Percentiles rank a stretch among this genome's conserved stretches.
These are phyloP conservation scores for Paraurostyla sp. DNA, from an alignment of 73 alveolate species.

Conservation along the genomic window DNA sequence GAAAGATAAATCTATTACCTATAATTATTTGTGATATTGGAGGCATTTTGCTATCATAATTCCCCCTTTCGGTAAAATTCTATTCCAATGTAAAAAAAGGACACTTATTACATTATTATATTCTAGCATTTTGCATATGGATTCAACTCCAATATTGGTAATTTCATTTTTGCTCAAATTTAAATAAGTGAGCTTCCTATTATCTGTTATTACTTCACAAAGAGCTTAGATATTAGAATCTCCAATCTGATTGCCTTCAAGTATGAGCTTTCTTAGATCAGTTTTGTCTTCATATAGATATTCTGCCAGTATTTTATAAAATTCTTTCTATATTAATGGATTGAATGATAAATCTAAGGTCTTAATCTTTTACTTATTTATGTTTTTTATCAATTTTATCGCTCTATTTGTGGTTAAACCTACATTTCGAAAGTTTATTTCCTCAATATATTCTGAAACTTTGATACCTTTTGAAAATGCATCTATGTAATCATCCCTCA, in stretches of 20 bases:
- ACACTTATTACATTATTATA: conserved; percentile 50
- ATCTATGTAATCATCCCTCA: conserved; percentile 68
- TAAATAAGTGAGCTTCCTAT: conserved; percentile 42
- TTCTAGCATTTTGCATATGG: conserved; percentile 47
- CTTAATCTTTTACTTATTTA: background rate
- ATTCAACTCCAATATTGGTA: conserved; percentile 62
- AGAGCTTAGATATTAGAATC: conserved; percentile 39
- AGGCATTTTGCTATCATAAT: conserved; percentile 30
- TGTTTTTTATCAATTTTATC: background rate
- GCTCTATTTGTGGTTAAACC: conserved; percentile 56
- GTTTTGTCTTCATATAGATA: conserved; percentile 50
- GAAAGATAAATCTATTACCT: conserved; percentile 71
- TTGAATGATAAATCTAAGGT: conserved; percentile 33
- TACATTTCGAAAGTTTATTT: conserved; percentile 11
- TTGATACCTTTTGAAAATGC: conserved; percentile 72
- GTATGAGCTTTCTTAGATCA: conserved; percentile 1
- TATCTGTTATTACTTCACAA: conserved; percentile 32
- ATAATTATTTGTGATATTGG: background rate
- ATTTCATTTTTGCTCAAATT: conserved; percentile 71
- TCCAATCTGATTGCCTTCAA: conserved; percentile 68
- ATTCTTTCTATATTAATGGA: conserved; percentile 24
- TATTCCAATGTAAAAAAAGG: conserved; percentile 73
- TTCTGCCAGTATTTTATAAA: conserved; percentile 8
- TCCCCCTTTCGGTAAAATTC: conserved; percentile 63
- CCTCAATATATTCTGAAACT: conserved; percentile 27